A percentile compares a stretch with the other conserved stretches of the same genome.
Conservation (phyloP, 352 stramenopile genomes). For the Ophiocytium majus region DNA sequence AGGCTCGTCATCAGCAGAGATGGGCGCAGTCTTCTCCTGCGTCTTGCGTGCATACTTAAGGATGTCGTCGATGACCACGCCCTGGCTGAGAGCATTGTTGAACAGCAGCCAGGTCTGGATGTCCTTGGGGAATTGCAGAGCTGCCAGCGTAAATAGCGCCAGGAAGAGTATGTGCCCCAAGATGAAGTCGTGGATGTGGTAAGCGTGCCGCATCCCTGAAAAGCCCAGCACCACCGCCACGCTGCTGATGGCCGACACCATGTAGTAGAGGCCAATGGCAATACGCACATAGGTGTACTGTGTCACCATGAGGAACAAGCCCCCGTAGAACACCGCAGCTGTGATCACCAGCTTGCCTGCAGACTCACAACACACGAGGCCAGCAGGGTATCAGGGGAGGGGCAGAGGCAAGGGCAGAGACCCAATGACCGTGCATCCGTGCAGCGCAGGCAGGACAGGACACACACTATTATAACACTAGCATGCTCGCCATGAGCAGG, state of each 20-base stretch:
- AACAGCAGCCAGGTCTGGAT: slow-evolving; percentile 92
- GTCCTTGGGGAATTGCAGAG: slow-evolving; percentile 61
- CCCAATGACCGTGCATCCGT: too few species aligned
- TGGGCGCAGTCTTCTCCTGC: slow-evolving; percentile 61
- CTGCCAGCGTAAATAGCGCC: slow-evolving; percentile 81
- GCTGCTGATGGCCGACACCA: slow-evolving; percentile 78
- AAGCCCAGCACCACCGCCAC: slow-evolving; percentile 72
- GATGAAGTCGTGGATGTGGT: slow-evolving; percentile 88
- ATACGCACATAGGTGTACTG: slow-evolving; percentile 33
- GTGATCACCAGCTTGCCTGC: not conserved
- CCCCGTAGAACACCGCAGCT: not conserved
- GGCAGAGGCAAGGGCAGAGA: too few species aligned
- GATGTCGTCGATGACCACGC: slow-evolving; percentile 95
- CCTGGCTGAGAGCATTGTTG: slow-evolving; percentile 91
- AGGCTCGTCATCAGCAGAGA: not conserved
- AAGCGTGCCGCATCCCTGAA: slow-evolving; percentile 64
- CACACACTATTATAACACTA: too few species aligned
- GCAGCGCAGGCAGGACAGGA: too few species aligned
- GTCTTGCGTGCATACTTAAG: slow-evolving; percentile 74
- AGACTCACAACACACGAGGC: not conserved
- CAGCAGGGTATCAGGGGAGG: too few species aligned
- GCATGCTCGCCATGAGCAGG: too few species aligned
- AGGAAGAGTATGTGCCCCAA: slow-evolving; percentile 85
- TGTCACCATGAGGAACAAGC: not conserved
- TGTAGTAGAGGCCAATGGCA: slow-evolving; percentile 85